phyloP scores from a whole-genome alignment of 768 basidiomycete genomes.

The Podaxis carcinomalis region DNA sequence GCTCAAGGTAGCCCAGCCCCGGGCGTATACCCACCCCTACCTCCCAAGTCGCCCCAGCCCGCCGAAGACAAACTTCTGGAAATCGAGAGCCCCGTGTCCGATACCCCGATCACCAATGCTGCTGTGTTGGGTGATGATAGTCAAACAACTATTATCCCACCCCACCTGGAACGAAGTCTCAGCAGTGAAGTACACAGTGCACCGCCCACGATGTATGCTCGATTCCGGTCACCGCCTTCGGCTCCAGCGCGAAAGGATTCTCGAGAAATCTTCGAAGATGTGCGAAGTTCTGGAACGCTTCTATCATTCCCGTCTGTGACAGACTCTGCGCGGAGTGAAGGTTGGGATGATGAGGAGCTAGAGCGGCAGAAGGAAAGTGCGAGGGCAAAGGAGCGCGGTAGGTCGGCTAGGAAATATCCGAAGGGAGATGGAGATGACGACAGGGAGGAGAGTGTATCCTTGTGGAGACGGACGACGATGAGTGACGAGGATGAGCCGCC shows the following conservation, averaged over 20 bases:
- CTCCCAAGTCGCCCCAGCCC: conserved; percentile 16
- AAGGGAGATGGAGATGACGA: conserved; percentile 50
- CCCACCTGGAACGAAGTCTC: conserved; percentile 18
- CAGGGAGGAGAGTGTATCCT: conserved; percentile 53
- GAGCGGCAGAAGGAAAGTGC: conserved; percentile 32
- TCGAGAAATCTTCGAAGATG: conserved; percentile 31
- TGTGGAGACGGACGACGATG: conserved; percentile 35
- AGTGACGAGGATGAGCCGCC: conserved; percentile 17
- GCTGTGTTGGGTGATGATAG: conserved; percentile 11
- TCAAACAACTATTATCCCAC: conserved; percentile 28
- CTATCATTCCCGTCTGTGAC: conserved; percentile 49
- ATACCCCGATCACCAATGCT: neutral
- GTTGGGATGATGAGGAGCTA: conserved; percentile 32
- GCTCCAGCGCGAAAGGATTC: conserved; percentile 27
- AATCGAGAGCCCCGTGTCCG: conserved; percentile 14
- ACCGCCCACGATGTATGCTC: conserved; percentile 37
- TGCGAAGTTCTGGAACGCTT: conserved; percentile 28
- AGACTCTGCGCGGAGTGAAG: conserved; percentile 40
- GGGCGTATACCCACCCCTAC: conserved; percentile 29
- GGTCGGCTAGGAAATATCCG: conserved; percentile 43
- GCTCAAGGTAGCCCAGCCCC: conserved; percentile 29
- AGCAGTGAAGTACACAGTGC: conserved; percentile 40
- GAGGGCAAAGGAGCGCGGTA: conserved; percentile 32
- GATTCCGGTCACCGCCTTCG: conserved; percentile 18
- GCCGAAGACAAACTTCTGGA: conserved; percentile 26